These are phyloP conservation scores for Onygenales sp. DNA, from an alignment of 2,329 filamentous ascomycete genomes.

Conservation along the genomic window DNA sequence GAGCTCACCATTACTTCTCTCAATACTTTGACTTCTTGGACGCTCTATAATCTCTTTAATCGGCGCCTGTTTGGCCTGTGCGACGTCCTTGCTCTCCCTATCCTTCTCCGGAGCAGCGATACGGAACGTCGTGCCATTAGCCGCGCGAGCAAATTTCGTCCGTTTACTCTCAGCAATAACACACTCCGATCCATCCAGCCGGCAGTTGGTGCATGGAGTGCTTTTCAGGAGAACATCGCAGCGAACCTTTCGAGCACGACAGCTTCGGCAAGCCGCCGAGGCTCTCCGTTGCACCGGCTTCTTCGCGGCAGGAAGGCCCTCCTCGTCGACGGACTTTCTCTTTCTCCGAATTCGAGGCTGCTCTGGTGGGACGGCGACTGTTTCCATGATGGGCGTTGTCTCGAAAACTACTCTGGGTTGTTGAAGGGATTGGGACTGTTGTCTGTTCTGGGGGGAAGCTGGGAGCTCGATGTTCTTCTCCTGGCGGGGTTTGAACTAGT, in stretches of 20 bases:
- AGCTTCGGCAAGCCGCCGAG: constrained; percentile 43
- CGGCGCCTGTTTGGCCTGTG: neutral
- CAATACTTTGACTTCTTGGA: neutral
- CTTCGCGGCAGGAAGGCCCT: constrained; percentile 43
- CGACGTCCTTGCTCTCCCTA: constrained; percentile 25
- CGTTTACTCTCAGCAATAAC: constrained; percentile 32
- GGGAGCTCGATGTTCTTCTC: neutral
- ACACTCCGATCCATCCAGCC: constrained; percentile 17
- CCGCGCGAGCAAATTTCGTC: constrained; percentile 40
- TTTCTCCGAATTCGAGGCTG: constrained; percentile 32
- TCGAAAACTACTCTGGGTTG: neutral
- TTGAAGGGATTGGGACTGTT: neutral
- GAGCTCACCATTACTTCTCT: constrained; percentile 27
- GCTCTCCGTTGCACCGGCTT: constrained; percentile 59
- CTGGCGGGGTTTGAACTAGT: too few species aligned
- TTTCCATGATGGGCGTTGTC: neutral
- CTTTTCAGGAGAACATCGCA: constrained; percentile 43
- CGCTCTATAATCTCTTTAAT: neutral
- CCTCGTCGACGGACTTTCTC: constrained; percentile 45
- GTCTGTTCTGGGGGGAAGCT: neutral
- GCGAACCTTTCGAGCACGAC: constrained; percentile 41
- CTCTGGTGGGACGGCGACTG: constrained; percentile 11
- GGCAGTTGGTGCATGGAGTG: constrained; percentile 22
- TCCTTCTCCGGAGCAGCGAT: constrained; percentile 4
- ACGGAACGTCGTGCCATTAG: constrained; percentile 1